phyloP scores from a whole-genome alignment of 345 rosid species.

The Eucalyptus marginata region DNA sequence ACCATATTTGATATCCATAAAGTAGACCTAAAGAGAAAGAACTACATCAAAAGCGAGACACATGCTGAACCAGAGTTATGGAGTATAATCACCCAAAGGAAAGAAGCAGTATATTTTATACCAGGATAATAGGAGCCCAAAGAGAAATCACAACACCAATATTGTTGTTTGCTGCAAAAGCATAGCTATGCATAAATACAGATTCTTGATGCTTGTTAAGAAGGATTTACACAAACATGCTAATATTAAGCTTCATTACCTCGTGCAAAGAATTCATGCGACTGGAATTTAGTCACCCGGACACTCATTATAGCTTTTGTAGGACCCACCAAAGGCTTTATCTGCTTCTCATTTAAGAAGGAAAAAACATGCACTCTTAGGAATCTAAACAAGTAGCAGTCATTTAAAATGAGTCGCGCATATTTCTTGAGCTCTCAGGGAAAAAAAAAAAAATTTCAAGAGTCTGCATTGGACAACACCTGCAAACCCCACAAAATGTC shows the following conservation, averaged over 20 bases:
- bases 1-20: conserved; percentile 99
- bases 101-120: conserved; percentile 10
- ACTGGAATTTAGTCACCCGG: conserved; percentile 46
- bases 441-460: not conserved
- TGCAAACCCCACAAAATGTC: not conserved
- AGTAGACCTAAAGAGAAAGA: conserved; percentile 50
- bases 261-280: conserved; percentile 97
- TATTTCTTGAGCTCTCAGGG: not conserved
- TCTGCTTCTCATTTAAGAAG: conserved; percentile 32
- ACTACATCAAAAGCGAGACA: not conserved
- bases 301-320: conserved; percentile 69
- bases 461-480: not conserved
- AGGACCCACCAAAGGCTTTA: conserved; percentile 91
- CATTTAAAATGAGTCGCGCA: not conserved
- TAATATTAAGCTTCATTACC: conserved; percentile 32
- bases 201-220: not conserved
- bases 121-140: conserved; percentile 98
- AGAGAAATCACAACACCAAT: conserved; percentile 88
- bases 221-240: not conserved
- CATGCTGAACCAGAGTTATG: not conserved
- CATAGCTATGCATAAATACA: not conserved
- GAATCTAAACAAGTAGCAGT: not conserved
- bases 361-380: not conserved
- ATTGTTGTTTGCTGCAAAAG: conserved; percentile 78
- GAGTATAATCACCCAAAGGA: not conserved